These are phyloP conservation scores for Allium sativum DNA, from an alignment of 106 monocot species.

Conservation along the genomic window DNA sequence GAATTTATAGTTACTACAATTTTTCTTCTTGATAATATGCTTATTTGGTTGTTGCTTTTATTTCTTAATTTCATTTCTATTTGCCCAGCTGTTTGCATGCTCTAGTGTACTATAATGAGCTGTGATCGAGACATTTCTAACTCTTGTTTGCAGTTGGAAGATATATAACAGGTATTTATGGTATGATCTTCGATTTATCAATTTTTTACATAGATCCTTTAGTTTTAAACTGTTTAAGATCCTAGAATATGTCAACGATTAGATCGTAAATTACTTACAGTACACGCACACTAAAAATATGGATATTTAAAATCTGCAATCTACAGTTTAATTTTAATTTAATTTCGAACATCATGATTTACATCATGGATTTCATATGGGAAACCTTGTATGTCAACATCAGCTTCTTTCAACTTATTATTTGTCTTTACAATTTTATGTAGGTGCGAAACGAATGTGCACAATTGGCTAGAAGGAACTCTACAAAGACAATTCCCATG, in stretches of 20 bases:
- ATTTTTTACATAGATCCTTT: no score
- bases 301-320: no score
- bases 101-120: constrained; percentile 22
- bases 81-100: constrained; percentile 49
- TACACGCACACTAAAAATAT: not conserved
- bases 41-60: not conserved
- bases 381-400: not conserved
- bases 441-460: constrained; percentile 73
- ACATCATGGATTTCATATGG: no score
- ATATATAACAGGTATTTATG: constrained; percentile 52
- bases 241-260: no score
- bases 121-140: constrained; percentile 22
- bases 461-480: constrained; percentile 27
- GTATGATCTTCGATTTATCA: no score
- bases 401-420: not conserved
- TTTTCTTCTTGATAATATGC: no score
- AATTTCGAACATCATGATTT: no score
- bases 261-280: no score
- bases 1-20: no score
- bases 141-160: constrained; percentile 30
- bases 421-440: constrained; percentile 1
- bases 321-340: no score
- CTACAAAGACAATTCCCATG: no score
- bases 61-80: not conserved
- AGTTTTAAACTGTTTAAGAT: no score